Conservation (phyloP, 805 yeast genomes). For the Cyberlindnera galapagoensis region DNA sequence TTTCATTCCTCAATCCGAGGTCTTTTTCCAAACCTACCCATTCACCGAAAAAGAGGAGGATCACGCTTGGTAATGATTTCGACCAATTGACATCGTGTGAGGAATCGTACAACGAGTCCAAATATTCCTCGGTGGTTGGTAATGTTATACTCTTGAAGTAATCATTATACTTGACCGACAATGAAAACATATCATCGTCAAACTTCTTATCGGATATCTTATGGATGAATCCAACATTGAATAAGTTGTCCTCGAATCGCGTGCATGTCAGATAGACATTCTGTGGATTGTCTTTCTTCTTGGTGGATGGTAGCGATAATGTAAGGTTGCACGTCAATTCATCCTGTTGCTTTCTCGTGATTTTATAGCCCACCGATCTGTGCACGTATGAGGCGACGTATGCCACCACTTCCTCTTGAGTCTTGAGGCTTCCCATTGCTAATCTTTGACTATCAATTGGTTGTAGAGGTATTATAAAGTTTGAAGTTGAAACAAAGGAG, state of each 20-base stretch:
- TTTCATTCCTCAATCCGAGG: background rate
- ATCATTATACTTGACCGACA: background rate
- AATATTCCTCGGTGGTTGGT: constrained; percentile 2
- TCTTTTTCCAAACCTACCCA: background rate
- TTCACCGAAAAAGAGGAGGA: background rate
- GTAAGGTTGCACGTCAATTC: background rate
- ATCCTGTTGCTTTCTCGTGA: background rate
- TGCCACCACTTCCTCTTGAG: constrained; percentile 4
- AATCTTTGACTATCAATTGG: no score
- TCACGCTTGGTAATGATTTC: background rate
- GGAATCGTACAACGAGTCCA: constrained; percentile 1
- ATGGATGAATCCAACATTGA: background rate
- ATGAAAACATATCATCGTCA: no score
- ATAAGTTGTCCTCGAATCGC: background rate
- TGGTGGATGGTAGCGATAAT: background rate
- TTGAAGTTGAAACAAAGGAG: no score
- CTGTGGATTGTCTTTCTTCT: background rate
- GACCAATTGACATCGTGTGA: background rate
- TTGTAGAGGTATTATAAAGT: no score
- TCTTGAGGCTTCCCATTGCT: constrained; percentile 2
- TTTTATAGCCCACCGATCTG: constrained; percentile 4
- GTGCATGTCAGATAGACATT: background rate
- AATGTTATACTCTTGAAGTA: constrained; percentile 1
- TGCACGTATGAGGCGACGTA: constrained; percentile 6
- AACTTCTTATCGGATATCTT: no score